Conservation (phyloP, 78 protist species). For the Dictyostelium citrinum region DNA sequence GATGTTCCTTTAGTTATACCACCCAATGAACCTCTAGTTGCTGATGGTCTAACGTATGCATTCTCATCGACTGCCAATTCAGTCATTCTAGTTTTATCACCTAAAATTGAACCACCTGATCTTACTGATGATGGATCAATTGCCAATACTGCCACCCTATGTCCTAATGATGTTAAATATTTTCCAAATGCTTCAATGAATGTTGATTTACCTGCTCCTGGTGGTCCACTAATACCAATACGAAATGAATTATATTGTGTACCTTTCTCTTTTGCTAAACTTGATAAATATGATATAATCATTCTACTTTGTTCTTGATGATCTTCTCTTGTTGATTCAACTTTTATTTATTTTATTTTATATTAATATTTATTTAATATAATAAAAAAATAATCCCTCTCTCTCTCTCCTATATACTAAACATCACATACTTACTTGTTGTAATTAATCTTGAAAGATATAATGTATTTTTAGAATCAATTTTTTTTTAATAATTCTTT, state of each 20-base stretch:
- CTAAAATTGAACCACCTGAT: slow-evolving; percentile 96
- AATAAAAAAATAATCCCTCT: too few species aligned
- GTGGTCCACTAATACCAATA: slow-evolving; percentile 95
- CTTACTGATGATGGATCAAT: slow-evolving; percentile 94
- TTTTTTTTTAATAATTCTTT: slow-evolving; percentile 24
- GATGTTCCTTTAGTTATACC: slow-evolving; percentile 78
- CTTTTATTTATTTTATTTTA: neutral
- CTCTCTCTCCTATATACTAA: too few species aligned
- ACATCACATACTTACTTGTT: slow-evolving; percentile 28
- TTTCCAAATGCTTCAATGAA: slow-evolving; percentile 95
- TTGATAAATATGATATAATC: slow-evolving; percentile 34
- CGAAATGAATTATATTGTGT: slow-evolving; percentile 80
- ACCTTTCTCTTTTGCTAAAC: slow-evolving; percentile 6
- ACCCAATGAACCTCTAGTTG: slow-evolving; percentile 90
- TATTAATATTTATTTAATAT: neutral
- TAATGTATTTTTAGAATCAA: neutral
- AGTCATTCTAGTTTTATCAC: slow-evolving; percentile 98
- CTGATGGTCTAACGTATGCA: slow-evolving; percentile 96
- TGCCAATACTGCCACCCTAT: slow-evolving; percentile 91
- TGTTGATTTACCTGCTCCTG: slow-evolving; percentile 98
- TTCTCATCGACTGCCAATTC: slow-evolving; percentile 76
- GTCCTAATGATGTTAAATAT: slow-evolving; percentile 43
- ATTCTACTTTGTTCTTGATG: slow-evolving; percentile 71
- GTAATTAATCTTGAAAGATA: slow-evolving; percentile 60
- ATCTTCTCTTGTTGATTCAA: slow-evolving; percentile 75